Percentiles rank a stretch among this genome's conserved stretches.
phyloP scores from a whole-genome alignment of 78 protist genomes.

The Pelomyxa schiedti region DNA sequence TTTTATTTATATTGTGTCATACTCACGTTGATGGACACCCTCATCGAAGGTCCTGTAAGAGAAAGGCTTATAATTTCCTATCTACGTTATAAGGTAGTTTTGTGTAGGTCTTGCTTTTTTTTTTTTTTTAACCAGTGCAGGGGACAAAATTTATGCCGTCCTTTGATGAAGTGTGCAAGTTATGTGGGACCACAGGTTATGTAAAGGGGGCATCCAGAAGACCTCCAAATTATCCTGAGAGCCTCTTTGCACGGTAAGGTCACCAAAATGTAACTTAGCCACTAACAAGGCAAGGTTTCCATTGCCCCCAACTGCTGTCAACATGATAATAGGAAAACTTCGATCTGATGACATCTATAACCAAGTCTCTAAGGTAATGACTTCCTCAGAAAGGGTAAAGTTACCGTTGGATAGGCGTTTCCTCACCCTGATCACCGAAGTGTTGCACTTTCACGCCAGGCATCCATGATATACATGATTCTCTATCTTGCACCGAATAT shows the following conservation, averaged over 20 bases:
- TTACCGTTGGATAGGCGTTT: slow-evolving; percentile 55
- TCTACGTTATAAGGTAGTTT: slow-evolving; percentile 75
- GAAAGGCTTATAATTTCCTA: slow-evolving; percentile 88
- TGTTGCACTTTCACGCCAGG: slow-evolving; percentile 89
- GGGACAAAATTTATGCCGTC: slow-evolving; percentile 65
- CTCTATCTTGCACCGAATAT: slow-evolving; percentile 85
- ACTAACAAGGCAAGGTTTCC: slow-evolving; percentile 9
- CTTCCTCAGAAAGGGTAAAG: too few species aligned
- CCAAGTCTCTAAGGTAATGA: background rate
- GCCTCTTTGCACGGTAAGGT: slow-evolving; percentile 44
- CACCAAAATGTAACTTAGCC: too few species aligned
- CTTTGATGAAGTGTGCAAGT: slow-evolving; percentile 79
- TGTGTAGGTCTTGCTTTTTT: background rate
- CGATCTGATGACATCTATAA: slow-evolving; percentile 92
- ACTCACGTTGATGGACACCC: slow-evolving; percentile 78
- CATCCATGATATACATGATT: slow-evolving; percentile 83
- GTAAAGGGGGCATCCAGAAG: slow-evolving; percentile 12
- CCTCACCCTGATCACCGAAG: slow-evolving; percentile 95
- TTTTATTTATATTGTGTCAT: slow-evolving; percentile 85
- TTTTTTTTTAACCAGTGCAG: background rate
- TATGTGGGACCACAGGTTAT: slow-evolving; percentile 79
- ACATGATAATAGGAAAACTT: slow-evolving; percentile 78
- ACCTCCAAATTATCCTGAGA: slow-evolving; percentile 83
- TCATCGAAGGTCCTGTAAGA: slow-evolving; percentile 83
- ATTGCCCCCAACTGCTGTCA: slow-evolving; percentile 44